phyloP scores from a whole-genome alignment of 805 yeast genomes.

The Candida alai region DNA sequence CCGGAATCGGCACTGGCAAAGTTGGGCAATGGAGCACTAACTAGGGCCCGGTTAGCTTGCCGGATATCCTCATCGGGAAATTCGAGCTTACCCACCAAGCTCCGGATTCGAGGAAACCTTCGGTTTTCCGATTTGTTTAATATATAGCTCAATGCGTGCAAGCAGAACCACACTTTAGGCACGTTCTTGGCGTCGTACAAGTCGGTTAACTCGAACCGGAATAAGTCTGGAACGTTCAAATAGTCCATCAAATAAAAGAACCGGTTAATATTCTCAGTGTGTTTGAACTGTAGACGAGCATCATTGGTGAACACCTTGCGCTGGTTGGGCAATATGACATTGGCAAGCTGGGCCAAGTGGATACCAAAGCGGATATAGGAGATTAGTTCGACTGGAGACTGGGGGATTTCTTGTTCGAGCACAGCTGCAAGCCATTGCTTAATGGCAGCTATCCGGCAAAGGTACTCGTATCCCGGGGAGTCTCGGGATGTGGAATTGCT shows the following conservation, averaged over 20 bases:
- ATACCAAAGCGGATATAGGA: constrained; percentile 81
- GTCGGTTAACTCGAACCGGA: constrained; percentile 88
- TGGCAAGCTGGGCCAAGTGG: constrained; percentile 72
- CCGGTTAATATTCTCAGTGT: constrained; percentile 86
- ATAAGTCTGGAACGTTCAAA: constrained; percentile 79
- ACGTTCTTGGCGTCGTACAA: constrained; percentile 86
- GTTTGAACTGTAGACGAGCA: constrained; percentile 68
- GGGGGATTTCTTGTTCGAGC: constrained; percentile 53
- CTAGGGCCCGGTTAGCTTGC: constrained; percentile 63
- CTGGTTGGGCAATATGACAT: constrained; percentile 63
- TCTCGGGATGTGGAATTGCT: constrained; percentile 24
- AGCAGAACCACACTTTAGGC: constrained; percentile 90
- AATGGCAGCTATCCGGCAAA: constrained; percentile 79
- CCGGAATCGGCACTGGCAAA: constrained; percentile 46
- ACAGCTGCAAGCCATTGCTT: constrained; percentile 73
- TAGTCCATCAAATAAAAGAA: constrained; percentile 69
- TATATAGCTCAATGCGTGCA: constrained; percentile 82
- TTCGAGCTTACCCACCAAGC: constrained; percentile 56
- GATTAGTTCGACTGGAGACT: constrained; percentile 53
- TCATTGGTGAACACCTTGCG: constrained; percentile 55
- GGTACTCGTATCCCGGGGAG: constrained; percentile 60
- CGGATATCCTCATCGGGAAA: constrained; percentile 68
- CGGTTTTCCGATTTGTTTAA: constrained; percentile 51
- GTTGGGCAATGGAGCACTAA: constrained; percentile 72
- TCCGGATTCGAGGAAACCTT: constrained; percentile 58